These are phyloP conservation scores for Trametes punicea DNA, from an alignment of 768 basidiomycete genomes.

Conservation along the genomic window DNA sequence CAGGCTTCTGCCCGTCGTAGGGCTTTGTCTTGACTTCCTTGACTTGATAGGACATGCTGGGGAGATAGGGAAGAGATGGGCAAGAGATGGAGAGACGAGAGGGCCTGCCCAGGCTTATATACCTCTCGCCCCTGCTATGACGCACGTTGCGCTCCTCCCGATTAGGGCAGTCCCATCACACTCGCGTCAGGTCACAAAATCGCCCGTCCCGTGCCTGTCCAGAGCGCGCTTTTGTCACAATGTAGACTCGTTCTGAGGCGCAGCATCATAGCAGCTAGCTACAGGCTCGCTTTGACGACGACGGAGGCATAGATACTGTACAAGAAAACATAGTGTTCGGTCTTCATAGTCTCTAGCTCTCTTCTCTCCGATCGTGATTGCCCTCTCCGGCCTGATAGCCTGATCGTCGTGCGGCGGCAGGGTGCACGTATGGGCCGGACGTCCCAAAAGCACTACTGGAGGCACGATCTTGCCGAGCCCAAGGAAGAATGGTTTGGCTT, in stretches of 20 bases:
- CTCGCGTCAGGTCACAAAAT: constrained; percentile 19
- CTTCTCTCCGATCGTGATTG: constrained; percentile 5
- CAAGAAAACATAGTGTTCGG: too few relatives aligned
- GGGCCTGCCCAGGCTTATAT: constrained; percentile 12
- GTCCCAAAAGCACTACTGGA: background rate
- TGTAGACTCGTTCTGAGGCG: too few relatives aligned
- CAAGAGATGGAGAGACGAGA: background rate
- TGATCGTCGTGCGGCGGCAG: constrained; percentile 5
- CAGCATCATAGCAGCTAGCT: too few relatives aligned
- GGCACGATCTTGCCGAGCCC: background rate
- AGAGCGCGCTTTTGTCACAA: background rate
- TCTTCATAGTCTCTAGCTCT: background rate
- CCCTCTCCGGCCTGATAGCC: background rate
- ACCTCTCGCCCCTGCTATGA: constrained; percentile 13
- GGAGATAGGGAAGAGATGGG: constrained; percentile 7
- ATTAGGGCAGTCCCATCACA: constrained; percentile 16
- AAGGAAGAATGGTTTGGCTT: constrained; percentile 5
- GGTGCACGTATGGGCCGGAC: background rate
- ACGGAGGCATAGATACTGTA: background rate
- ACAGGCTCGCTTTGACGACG: background rate
- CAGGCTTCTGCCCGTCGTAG: constrained; percentile 93
- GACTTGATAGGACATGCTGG: constrained; percentile 42
- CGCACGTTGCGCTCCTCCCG: constrained; percentile 14
- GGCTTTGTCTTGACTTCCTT: constrained; percentile 80
- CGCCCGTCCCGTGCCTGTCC: background rate